Conservation (phyloP, 805 yeast species). For the Lipomyces orientalis region DNA sequence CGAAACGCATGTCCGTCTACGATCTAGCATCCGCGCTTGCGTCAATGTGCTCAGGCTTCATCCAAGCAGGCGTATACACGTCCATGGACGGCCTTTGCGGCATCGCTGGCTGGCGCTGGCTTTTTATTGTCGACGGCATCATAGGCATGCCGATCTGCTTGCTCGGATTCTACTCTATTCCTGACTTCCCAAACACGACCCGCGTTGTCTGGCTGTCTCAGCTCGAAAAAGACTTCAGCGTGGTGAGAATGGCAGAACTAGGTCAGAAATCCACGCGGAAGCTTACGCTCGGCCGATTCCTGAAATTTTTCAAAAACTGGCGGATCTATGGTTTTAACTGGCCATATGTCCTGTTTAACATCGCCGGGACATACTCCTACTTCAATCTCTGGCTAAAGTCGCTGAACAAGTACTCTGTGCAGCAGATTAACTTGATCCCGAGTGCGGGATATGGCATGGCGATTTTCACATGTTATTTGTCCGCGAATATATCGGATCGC, state of each 20-base stretch:
- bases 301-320: constrained; percentile 14
- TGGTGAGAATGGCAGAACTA: constrained; percentile 14
- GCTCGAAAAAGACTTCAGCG: constrained; percentile 14
- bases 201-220: constrained; percentile 11
- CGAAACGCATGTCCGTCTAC: constrained; percentile 50
- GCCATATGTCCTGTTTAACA: constrained; percentile 20
- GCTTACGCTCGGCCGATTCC: constrained; percentile 10
- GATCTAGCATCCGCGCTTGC: constrained; percentile 50
- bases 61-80: constrained; percentile 55
- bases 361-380: constrained; percentile 7
- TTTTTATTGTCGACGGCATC: constrained; percentile 57
- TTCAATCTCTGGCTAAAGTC: constrained; percentile 23
- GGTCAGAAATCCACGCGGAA: constrained; percentile 13
- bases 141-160: constrained; percentile 49
- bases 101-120: constrained; percentile 49
- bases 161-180: constrained; percentile 51
- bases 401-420: constrained; percentile 13
- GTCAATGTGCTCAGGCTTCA: constrained; percentile 54
- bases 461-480: constrained; percentile 1
- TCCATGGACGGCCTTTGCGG: constrained; percentile 36
- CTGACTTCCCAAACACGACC: constrained; percentile 43
- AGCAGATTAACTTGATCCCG: constrained; percentile 21
- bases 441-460: constrained; percentile 23
- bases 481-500: constrained; percentile 18
- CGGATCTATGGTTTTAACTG: constrained; percentile 20